A percentile compares a stretch with the other conserved stretches of the same genome.
These are phyloP conservation scores for Pythium sp. DNA, from an alignment of 352 stramenopile species.

Conservation along the genomic window DNA sequence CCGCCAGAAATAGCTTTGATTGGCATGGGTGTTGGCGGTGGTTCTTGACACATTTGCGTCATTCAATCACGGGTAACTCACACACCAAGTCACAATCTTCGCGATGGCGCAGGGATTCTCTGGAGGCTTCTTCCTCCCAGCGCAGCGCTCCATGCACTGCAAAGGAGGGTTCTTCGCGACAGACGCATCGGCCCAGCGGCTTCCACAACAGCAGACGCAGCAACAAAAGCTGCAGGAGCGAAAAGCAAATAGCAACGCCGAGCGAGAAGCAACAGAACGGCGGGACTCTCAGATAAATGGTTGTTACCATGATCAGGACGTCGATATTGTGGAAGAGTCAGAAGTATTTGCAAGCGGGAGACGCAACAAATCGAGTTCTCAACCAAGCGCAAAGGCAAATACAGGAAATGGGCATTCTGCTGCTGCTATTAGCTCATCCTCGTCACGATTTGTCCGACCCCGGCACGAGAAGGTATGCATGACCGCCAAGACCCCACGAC, in stretches of 20 bases:
- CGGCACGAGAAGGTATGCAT: slow-evolving; percentile 19
- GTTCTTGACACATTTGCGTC: neutral
- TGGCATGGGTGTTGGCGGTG: neutral
- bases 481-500: neutral
- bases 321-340: slow-evolving; percentile 3
- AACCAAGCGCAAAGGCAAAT: neutral
- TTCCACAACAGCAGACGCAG: neutral
- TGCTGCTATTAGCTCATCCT: neutral
- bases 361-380: neutral
- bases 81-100: neutral
- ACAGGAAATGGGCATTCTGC: neutral
- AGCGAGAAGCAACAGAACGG: neutral
- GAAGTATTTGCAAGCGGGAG: slow-evolving; percentile 10
- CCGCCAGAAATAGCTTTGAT: slow-evolving; percentile 9
- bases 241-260: slow-evolving; percentile 5
- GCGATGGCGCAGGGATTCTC: slow-evolving; percentile 34
- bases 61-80: neutral
- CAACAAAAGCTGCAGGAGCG: neutral
- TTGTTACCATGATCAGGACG: neutral
- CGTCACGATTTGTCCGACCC: slow-evolving; percentile 14
- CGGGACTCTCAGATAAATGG: neutral
- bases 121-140: slow-evolving; percentile 54
- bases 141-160: slow-evolving; percentile 52
- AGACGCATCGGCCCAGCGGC: slow-evolving; percentile 6
- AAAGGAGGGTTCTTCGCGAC: slow-evolving; percentile 54